phyloP scores from a whole-genome alignment of 164 flowering plant genomes.

The Annona squamosa region DNA sequence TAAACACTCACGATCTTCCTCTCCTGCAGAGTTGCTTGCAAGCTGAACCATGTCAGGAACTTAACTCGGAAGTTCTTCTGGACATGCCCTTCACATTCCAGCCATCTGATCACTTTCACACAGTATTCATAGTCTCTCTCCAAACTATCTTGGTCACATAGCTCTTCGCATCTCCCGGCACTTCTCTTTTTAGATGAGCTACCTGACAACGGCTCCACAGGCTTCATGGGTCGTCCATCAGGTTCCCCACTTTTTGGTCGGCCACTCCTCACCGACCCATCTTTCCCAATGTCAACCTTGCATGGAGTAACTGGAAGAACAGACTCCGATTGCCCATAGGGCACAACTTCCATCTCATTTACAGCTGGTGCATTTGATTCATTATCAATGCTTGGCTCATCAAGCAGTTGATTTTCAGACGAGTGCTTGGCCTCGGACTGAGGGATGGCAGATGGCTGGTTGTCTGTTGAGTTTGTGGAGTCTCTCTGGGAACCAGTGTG shows the following conservation, averaged over 20 bases:
- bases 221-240: constrained; percentile 29
- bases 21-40: constrained; percentile 70
- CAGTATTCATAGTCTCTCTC: constrained; percentile 64
- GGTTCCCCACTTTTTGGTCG: constrained; percentile 37
- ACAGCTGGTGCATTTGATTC: constrained; percentile 27
- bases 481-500: constrained; percentile 15
- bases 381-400: constrained; percentile 38
- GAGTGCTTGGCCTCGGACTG: constrained; percentile 24
- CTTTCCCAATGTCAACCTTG: constrained; percentile 48
- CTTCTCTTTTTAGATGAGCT: constrained; percentile 33
- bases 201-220: constrained; percentile 37
- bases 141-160: constrained; percentile 21
- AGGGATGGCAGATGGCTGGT: constrained; percentile 25
- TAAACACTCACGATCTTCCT: constrained; percentile 67
- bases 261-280: constrained; percentile 29
- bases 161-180: constrained; percentile 24
- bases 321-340: constrained; percentile 32
- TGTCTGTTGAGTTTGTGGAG: constrained; percentile 9
- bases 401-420: constrained; percentile 22
- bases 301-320: constrained; percentile 69
- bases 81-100: constrained; percentile 81
- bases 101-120: constrained; percentile 67
- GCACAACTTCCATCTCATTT: constrained; percentile 39
- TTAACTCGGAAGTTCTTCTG: constrained; percentile 73
- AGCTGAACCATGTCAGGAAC: constrained; percentile 90